Conservation (phyloP, 257 asterid genomes). For the Salvia hispanica region DNA sequence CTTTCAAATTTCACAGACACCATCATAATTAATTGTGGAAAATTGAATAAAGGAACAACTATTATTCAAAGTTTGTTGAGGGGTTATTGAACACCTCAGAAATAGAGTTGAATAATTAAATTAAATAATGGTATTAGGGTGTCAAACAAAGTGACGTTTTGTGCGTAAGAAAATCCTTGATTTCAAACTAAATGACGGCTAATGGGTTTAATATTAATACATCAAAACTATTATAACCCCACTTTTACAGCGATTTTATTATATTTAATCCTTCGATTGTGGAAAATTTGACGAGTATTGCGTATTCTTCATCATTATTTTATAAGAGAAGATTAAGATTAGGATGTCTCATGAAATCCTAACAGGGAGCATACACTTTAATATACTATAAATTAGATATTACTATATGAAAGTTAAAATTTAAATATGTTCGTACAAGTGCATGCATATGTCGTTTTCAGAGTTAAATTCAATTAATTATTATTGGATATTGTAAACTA, state of each 20-base stretch:
- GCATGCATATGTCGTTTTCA: conserved; percentile 32
- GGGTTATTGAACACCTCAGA: conserved; percentile 32
- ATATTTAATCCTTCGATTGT: conserved; percentile 2
- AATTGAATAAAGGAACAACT: neutral
- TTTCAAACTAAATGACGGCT: conserved; percentile 32
- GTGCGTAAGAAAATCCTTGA: conserved; percentile 26
- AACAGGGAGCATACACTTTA: conserved; percentile 28
- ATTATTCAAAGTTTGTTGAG: conserved; percentile 41
- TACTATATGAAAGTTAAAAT: neutral
- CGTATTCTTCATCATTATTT: neutral
- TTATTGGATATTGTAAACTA: conserved; percentile 9
- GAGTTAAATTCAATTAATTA: neutral
- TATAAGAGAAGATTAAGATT: neutral
- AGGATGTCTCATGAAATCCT: conserved; percentile 29
- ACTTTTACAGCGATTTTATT: conserved; percentile 8
- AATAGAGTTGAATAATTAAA: conserved; percentile 29
- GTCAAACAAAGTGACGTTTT: conserved; percentile 24
- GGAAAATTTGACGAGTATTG: conserved; percentile 27
- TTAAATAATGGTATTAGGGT: conserved; percentile 8
- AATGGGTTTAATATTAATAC: neutral
- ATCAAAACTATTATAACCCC: conserved; percentile 6
- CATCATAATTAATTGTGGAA: neutral
- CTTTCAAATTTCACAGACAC: neutral
- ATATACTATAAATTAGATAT: conserved; percentile 17
- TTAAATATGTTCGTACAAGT: conserved; percentile 1